Base-by-base conservation (phyloP, 2,329 filamentous ascomycete species). In the Graphiopsis chlorocephala region DNA sequence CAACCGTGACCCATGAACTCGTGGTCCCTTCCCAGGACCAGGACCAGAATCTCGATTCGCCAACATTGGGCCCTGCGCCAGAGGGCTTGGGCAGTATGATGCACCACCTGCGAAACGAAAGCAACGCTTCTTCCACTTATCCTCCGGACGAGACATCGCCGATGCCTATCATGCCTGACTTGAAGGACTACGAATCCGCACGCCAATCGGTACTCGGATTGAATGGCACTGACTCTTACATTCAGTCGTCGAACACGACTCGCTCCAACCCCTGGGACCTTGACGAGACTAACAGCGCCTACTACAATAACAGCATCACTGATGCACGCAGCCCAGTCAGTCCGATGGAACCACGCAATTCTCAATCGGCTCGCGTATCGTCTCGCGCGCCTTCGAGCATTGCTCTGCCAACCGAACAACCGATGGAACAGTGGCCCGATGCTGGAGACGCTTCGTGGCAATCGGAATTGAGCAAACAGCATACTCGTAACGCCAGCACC, bases 101-200 rank as follows among this genome's bases (percentile, higher is more conserved):
- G 58, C 74, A 93, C 67, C 95, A 98, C 80, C 80, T 98, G 47
- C 88, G 95, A 59, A 87, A 87, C 35, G 87, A 89, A 68, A 98
- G 94, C 78, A 89, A 89, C 65, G 85, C 87, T 15, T 98, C 94
- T 0, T 96, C 92, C 0, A 83, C 95, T 28, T 92, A 92, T 63
- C 77, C 72, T 5, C 61, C 65, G 12, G 72, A 76, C 29, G 73
- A 77, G 69, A 86, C 85, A 28, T 79, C 48, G 8, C 48, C 20
- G 12, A 35, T 71, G 26, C 72, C 70, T 4, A 69, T 69, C 12
- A 63, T 68, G 61, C 68, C 68, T 64, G 67, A 70, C 50, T 17
- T 60, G 29, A 69, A 64, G 42, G 70, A 70, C 28, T 53, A 66
- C 5, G 70, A 71, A 25, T 64, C 61, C 17, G 67, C 38, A 28